phyloP scores from a whole-genome alignment of 176 grass and related monocot species.

The sorghum (Sorghum bicolor) region Sorghum_bicolor_NCBIv3 NC_012875.2:44984001-44984500 shows the following conservation, averaged over 20 bases:
- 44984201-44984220: slow-evolving; percentile 81
- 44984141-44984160: background rate
- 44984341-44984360: slow-evolving; percentile 18
- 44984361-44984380: slow-evolving; percentile 25
- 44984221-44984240: slow-evolving; percentile 89
- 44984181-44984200: slow-evolving; percentile 68
- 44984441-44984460: slow-evolving; percentile 30
- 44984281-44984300: slow-evolving; percentile 32
- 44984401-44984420: slow-evolving; percentile 30
- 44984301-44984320: slow-evolving; percentile 40
- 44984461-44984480: slow-evolving; percentile 27
- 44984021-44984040: slow-evolving; percentile 84
- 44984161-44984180: background rate
- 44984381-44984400: background rate
- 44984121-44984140: background rate
- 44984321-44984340: slow-evolving; percentile 13
- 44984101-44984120: slow-evolving; percentile 8
- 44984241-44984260: slow-evolving; percentile 88
- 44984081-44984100: slow-evolving; percentile 98
- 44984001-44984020: slow-evolving; percentile 69
- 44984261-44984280: slow-evolving; percentile 50
- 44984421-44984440: slow-evolving; percentile 8
- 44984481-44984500: background rate
- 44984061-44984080: slow-evolving; percentile 90
- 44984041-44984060: slow-evolving; percentile 79